phyloP scores from a whole-genome alignment of 495 filamentous ascomycete genomes.

The Chlorociboria aeruginascens region DNA sequence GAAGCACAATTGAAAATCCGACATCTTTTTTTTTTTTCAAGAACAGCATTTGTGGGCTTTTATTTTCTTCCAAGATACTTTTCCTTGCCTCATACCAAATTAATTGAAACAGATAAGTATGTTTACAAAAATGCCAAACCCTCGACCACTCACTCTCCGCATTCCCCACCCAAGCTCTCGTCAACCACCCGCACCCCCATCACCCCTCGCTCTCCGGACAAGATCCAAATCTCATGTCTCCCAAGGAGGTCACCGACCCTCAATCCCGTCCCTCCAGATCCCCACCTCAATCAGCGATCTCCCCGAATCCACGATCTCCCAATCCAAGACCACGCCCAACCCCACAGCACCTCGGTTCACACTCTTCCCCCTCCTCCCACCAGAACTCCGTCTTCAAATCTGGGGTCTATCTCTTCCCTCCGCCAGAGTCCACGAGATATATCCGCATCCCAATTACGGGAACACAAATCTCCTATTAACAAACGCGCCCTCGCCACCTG shows the following conservation, averaged over 20 bases:
- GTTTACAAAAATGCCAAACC: too few species aligned
- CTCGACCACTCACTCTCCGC: too few species aligned
- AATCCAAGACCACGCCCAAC: neutral
- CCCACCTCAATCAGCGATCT: neutral
- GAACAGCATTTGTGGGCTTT: too few species aligned
- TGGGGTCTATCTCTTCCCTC: constrained; percentile 8
- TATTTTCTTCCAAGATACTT: too few species aligned
- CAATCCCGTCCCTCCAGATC: neutral
- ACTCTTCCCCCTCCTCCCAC: constrained; percentile 9
- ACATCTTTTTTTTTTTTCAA: too few species aligned
- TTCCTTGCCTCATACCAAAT: too few species aligned
- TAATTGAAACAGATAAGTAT: too few species aligned
- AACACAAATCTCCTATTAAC: constrained; percentile 18
- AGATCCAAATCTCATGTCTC: neutral
- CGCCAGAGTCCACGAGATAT: constrained; percentile 17
- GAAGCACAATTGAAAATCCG: too few species aligned
- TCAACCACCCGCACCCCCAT: too few species aligned
- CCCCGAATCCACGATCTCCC: neutral
- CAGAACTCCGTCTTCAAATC: constrained; percentile 15
- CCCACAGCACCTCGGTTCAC: constrained; percentile 1
- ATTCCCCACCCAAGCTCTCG: too few species aligned
- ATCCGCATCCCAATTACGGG: constrained; percentile 16
- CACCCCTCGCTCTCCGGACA: neutral
- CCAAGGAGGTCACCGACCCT: neutral
- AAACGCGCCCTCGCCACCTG: constrained; percentile 12